Evolutionary conservation across 2,329 filamentous ascomycete genomes (phyloP).

Genomic region (Nigrograna mackinnonii): DNA sequence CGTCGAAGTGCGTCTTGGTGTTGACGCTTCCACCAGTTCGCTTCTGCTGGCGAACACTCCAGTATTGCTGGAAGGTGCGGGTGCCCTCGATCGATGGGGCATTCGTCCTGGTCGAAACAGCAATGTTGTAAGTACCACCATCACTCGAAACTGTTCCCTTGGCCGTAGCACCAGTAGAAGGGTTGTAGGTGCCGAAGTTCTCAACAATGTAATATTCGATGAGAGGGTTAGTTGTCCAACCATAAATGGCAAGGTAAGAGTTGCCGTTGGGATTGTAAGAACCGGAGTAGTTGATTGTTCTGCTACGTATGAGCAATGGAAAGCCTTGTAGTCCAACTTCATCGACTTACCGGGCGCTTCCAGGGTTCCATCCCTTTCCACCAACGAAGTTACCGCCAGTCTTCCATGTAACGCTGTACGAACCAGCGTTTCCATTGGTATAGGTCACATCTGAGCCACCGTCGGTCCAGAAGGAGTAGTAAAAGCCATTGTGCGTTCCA

Average conservation of each 20-base stretch:
- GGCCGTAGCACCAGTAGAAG: constrained; percentile 46
- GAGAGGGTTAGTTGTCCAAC: constrained; percentile 58
- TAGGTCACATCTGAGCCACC: constrained; percentile 56
- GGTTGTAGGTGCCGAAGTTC: constrained; percentile 57
- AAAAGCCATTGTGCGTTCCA: constrained; percentile 61
- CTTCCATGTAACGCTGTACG: constrained; percentile 55
- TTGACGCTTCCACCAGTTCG: constrained; percentile 33
- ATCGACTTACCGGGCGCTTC: constrained; percentile 54
- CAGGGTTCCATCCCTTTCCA: constrained; percentile 63
- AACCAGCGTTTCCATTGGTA: constrained; percentile 56
- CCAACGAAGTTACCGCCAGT: constrained; percentile 59
- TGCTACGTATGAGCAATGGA: too few species aligned
- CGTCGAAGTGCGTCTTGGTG: constrained; percentile 38
- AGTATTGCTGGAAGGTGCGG: constrained; percentile 57
- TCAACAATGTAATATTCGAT: constrained; percentile 58
- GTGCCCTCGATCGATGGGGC: constrained; percentile 55
- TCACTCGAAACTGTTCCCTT: constrained; percentile 36
- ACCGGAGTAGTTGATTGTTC: constrained; percentile 53
- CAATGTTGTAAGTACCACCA: constrained; percentile 36
- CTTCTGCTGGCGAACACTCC: constrained; percentile 42
- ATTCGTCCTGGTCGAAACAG: constrained; percentile 38
- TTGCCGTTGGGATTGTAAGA: constrained; percentile 51
- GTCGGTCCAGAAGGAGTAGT: constrained; percentile 65
- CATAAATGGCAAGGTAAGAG: constrained; percentile 60
- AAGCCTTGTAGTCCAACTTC: too few species aligned